phyloP scores from a whole-genome alignment of 2,329 filamentous ascomycete genomes.

The Fusarium burgessii region DNA sequence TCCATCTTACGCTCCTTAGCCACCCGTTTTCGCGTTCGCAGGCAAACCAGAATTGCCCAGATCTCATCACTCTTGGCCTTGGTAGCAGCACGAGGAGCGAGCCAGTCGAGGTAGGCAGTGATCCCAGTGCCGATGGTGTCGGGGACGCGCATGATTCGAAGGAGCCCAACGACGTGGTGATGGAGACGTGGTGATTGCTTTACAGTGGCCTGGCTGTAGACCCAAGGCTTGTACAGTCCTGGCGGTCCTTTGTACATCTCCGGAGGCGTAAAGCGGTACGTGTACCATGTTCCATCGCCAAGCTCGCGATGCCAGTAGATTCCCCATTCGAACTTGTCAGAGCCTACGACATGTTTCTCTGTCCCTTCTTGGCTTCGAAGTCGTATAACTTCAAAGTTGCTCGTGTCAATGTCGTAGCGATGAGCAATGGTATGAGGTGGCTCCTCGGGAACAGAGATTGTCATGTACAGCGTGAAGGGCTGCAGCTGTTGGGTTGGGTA shows the following conservation, averaged over 20 bases:
- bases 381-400: conserved; percentile 7
- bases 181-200: conserved; percentile 47
- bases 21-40: conserved; percentile 46
- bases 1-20: conserved; percentile 22
- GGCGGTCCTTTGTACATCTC: conserved; percentile 14
- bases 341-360: conserved; percentile 33
- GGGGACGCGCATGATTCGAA: conserved; percentile 46
- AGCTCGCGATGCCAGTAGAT: conserved; percentile 50
- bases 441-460: conserved; percentile 38
- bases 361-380: conserved; percentile 35
- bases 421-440: conserved; percentile 3
- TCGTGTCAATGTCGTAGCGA: conserved; percentile 29
- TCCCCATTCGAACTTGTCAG: conserved; percentile 53
- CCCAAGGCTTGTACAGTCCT: conserved; percentile 27
- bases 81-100: conserved; percentile 42
- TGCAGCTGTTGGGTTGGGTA: conserved; percentile 34
- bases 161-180: conserved; percentile 48
- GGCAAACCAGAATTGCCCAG: conserved; percentile 49
- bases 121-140: conserved; percentile 33
- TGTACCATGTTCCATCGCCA: conserved; percentile 47
- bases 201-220: conserved; percentile 36
- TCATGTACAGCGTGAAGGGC: conserved; percentile 45
- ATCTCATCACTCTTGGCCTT: conserved; percentile 45
- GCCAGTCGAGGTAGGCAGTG: conserved; percentile 51
- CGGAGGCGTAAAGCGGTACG: conserved; percentile 14